Evolutionary conservation across 805 yeast genomes (phyloP).

Genomic region (Lipomyces oligophaga): DNA sequence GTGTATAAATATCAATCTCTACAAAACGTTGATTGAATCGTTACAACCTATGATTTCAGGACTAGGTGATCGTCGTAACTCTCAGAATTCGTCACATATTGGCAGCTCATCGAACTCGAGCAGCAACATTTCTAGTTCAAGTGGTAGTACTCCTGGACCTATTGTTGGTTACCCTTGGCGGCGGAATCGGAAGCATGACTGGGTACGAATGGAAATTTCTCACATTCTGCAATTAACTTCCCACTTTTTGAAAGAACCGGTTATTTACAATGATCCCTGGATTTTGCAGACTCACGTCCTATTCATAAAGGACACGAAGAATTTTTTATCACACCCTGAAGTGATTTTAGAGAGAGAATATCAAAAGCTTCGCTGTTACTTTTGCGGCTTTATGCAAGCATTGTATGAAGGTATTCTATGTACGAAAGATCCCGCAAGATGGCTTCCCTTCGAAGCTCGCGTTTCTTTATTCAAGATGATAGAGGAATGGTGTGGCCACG

Average conservation of each 20-base stretch:
- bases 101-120: not conserved
- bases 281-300: conserved; percentile 59
- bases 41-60: conserved; percentile 17
- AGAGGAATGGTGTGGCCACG: conserved; percentile 94
- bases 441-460: conserved; percentile 85
- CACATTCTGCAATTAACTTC: conserved; percentile 72
- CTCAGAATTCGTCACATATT: not conserved
- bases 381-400: conserved; percentile 75
- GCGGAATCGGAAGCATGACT: conserved; percentile 29
- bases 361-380: conserved; percentile 76
- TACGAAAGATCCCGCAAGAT: conserved; percentile 42
- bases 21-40: conserved; percentile 67
- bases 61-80: conserved; percentile 6
- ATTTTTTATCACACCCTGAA: conserved; percentile 51
- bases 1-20: conserved; percentile 84
- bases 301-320: conserved; percentile 59
- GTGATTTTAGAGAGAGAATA: conserved; percentile 65
- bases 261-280: conserved; percentile 61
- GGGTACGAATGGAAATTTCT: conserved; percentile 67
- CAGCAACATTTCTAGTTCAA: not conserved
- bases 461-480: conserved; percentile 75
- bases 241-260: conserved; percentile 51
- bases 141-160: conserved; percentile 7
- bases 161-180: conserved; percentile 18
- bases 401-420: conserved; percentile 47